Base-by-base conservation (phyloP, 495 filamentous ascomycete species). In the Tuber melanosporum region DNA sequence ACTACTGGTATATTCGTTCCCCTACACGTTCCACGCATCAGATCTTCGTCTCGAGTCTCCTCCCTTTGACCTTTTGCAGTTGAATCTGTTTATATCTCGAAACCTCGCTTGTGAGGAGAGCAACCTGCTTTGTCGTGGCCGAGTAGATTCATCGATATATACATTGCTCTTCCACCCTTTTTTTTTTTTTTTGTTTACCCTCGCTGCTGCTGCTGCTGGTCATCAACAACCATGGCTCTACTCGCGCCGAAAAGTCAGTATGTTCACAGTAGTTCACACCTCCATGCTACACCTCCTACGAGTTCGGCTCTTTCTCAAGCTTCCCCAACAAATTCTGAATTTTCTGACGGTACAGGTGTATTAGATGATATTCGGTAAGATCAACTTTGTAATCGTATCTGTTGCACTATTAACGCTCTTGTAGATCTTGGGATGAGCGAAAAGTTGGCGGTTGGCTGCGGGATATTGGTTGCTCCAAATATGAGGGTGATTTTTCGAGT, bases 261-360 rank as follows among this genome's bases (percentile, higher is more conserved):
- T 83, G 89, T 78, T 78, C 85, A 77, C 82, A 88, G 71, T 86
- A 90, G 66, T 80, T 87, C 22, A 83, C 85, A 84, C 86, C 84
- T 80, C 88, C 84, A 85, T 86, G 84, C 82, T 87, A 83, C 82
- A 85, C 82, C 87, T 71, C 86, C 87, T 70, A 86, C 88, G 77
- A 82, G 85, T 17, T 86, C 91, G 70, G 89, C 89, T 82, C 90
- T 91, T 74, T 86, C 89, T 66, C 96, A 93, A 78, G 87, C 91
- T 32, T 96, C 93, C 84, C 95, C 95, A 46, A 97, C 95, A 39
- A 93, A 97, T 83, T 97, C 93, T 26, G 95, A 98, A 80, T 97
- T 97, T 84, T 95, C 93, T n/a, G 94, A 97, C 77, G 84, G 85
- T 66, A 88, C 87, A 74, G 89, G 88, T 84, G 86, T 86, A n/a